Evolutionary conservation across 495 filamentous ascomycete species (phyloP).

Genomic region (Aspergillus sclerotiicarbonarius): DNA sequence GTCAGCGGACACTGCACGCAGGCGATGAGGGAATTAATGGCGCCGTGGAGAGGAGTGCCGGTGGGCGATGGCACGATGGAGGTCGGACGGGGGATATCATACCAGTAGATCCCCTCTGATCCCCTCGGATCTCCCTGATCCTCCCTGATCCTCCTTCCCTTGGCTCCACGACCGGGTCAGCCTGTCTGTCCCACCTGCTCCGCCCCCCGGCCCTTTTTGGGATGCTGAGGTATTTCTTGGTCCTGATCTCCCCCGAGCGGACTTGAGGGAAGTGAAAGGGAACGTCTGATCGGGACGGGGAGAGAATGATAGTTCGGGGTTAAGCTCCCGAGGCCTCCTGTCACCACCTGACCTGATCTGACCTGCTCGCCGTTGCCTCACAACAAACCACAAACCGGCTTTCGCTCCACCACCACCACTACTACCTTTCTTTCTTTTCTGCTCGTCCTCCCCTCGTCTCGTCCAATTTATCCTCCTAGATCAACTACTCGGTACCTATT

Average conservation of each 20-base stretch:
- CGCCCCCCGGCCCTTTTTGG: neutral
- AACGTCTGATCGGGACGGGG: too few species aligned
- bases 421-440: neutral
- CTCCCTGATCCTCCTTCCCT: too few species aligned
- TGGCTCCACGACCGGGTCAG: too few species aligned
- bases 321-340: neutral
- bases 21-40: neutral
- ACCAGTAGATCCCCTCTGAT: too few species aligned
- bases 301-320: neutral
- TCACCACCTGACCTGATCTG: neutral
- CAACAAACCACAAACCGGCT: neutral
- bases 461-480: neutral
- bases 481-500: too few species aligned
- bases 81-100: too few species aligned
- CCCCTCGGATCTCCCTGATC: too few species aligned
- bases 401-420: neutral
- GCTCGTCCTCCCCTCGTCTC: neutral
- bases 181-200: neutral
- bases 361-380: neutral
- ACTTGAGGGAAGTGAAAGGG: neutral
- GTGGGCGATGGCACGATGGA: neutral
- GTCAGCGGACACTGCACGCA: slow-evolving; percentile 3
- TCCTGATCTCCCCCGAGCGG: slow-evolving; percentile 3
- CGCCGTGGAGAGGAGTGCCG: neutral
- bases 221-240: neutral